These are phyloP conservation scores for Cenchrus purpureus DNA, from an alignment of 176 grass and related monocot species.

Conservation along the genomic window DNA sequence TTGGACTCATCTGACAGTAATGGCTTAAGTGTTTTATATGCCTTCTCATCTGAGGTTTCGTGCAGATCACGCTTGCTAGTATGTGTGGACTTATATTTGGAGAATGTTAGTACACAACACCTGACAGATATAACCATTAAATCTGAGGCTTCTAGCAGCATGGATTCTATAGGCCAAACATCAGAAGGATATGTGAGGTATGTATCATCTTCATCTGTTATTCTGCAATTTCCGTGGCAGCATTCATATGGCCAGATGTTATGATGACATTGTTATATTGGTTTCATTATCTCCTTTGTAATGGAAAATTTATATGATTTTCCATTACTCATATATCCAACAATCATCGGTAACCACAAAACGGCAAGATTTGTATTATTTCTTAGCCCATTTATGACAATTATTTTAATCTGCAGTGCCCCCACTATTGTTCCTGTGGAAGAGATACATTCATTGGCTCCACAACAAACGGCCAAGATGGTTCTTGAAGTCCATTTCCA, in stretches of 20 bases:
- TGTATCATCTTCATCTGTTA: conserved; percentile 20
- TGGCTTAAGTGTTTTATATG: conserved; percentile 79
- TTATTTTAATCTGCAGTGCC: conserved; percentile 44
- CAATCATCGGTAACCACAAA: not conserved
- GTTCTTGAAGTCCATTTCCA: conserved; percentile 77
- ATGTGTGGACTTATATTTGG: conserved; percentile 75
- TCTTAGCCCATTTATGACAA: conserved; percentile 30
- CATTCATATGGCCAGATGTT: conserved; percentile 14
- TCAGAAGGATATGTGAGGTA: conserved; percentile 71
- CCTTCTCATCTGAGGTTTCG: conserved; percentile 79
- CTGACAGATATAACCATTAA: conserved; percentile 71
- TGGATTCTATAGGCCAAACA: conserved; percentile 43
- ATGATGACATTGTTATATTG: conserved; percentile 14
- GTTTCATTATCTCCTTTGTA: conserved; percentile 17
- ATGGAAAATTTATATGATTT: not conserved
- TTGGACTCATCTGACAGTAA: conserved; percentile 70
- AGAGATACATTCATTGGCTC: conserved; percentile 71
- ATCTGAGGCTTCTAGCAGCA: conserved; percentile 61
- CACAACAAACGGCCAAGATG: conserved; percentile 65
- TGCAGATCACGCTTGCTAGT: conserved; percentile 58
- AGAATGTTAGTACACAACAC: conserved; percentile 64
- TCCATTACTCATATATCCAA: not conserved
- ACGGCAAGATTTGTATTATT: not conserved
- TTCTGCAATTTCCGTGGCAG: not conserved
- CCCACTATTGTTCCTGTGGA: conserved; percentile 57